These are phyloP conservation scores for Rubroboletus satanas DNA, from an alignment of 768 basidiomycete genomes.

Conservation along the genomic window DNA sequence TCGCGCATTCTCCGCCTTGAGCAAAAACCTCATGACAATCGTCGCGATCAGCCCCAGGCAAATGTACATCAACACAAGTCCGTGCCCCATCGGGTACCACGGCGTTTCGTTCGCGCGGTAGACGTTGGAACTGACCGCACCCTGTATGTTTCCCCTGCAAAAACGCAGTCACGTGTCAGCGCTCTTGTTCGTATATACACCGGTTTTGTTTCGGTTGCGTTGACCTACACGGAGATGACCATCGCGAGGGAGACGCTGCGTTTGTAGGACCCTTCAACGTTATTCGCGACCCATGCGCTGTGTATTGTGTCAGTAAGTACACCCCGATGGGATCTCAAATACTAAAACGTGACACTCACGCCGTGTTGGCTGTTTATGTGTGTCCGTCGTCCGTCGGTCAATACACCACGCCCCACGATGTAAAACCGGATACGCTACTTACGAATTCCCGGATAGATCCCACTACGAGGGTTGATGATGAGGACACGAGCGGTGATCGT, in stretches of 20 bases:
- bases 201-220: background rate
- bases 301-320: constrained; percentile 2
- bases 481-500: background rate
- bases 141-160: constrained; percentile 65
- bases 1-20: constrained; percentile 59
- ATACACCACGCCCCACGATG: background rate
- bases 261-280: constrained; percentile 73
- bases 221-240: constrained; percentile 58
- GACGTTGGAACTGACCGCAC: constrained; percentile 75
- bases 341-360: constrained; percentile 35
- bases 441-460: constrained; percentile 74
- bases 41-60: constrained; percentile 55
- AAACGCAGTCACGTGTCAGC: background rate
- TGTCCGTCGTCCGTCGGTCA: background rate
- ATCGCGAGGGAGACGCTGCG: constrained; percentile 68
- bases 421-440: constrained; percentile 27
- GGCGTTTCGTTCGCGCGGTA: constrained; percentile 65
- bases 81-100: constrained; percentile 61
- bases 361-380: constrained; percentile 47
- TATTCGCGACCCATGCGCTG: constrained; percentile 60
- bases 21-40: constrained; percentile 35
- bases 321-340: background rate
- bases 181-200: background rate
- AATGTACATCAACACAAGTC: constrained; percentile 71
- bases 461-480: constrained; percentile 34